A percentile compares a stretch with the other conserved stretches of the same genome.
These are phyloP conservation scores for Candida sanyaensis DNA, from an alignment of 1,139 yeast species.

Conservation along the genomic window DNA sequence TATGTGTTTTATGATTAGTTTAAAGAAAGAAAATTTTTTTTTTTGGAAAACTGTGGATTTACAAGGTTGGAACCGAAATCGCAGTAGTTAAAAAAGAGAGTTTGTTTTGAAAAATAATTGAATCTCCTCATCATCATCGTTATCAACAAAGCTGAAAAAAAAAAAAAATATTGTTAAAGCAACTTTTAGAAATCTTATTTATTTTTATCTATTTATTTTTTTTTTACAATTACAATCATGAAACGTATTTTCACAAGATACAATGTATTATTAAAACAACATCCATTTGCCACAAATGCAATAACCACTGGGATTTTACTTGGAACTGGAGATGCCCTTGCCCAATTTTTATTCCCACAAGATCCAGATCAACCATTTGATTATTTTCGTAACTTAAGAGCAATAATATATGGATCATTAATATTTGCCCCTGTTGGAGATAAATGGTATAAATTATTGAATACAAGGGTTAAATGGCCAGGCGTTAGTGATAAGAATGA, in stretches of 20 bases:
- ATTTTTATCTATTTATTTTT: not conserved
- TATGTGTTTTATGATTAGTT: constrained; percentile 28
- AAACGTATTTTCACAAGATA: constrained; percentile 22
- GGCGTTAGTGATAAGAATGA: constrained; percentile 3
- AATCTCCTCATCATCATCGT: too few species aligned
- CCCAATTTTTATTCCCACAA: constrained; percentile 33
- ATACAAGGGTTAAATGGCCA: constrained; percentile 20
- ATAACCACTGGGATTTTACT: constrained; percentile 42
- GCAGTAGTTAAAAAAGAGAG: too few species aligned
- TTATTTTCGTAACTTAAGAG: constrained; percentile 31
- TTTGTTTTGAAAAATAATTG: too few species aligned
- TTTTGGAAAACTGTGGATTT: too few species aligned
- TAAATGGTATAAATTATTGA: constrained; percentile 40
- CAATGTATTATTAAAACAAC: constrained; percentile 28
- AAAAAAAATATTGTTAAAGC: not conserved
- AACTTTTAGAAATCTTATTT: not conserved
- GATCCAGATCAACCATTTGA: constrained; percentile 25
- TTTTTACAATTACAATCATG: constrained; percentile 3
- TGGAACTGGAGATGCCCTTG: constrained; percentile 44
- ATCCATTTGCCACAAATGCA: constrained; percentile 40
- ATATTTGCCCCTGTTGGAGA: constrained; percentile 47
- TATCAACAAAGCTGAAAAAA: not conserved
- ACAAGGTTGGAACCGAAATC: too few species aligned
- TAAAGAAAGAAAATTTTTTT: too few species aligned
- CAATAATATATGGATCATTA: constrained; percentile 37